phyloP scores from a whole-genome alignment of 2,329 filamentous ascomycete genomes.

The Kalmusia sp. region DNA sequence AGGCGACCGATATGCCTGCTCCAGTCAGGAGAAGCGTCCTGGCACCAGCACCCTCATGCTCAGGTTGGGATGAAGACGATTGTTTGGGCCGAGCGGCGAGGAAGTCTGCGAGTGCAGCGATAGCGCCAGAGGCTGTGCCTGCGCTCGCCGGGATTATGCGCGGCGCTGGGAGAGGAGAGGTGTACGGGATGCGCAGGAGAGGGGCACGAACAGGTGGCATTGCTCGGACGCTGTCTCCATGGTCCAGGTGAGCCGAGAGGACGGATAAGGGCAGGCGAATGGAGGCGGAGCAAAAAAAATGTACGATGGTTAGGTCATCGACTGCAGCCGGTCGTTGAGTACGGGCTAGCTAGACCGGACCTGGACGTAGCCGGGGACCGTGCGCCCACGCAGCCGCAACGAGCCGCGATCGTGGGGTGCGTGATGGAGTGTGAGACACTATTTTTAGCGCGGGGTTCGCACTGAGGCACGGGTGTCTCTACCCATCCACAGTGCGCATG shows the following conservation, averaged over 20 bases:
- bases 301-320: conserved; percentile 4
- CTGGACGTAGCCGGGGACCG: background rate
- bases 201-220: conserved; percentile 46
- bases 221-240: conserved; percentile 8
- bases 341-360: background rate
- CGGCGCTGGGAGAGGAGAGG: conserved; percentile 78
- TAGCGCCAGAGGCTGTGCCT: conserved; percentile 72
- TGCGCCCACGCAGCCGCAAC: background rate
- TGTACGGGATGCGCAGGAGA: conserved; percentile 90
- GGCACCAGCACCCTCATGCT: conserved; percentile 45
- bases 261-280: background rate
- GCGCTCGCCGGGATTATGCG: conserved; percentile 77
- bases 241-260: background rate
- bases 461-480: background rate
- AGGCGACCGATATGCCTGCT: conserved; percentile 91
- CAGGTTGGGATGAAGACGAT: conserved; percentile 20
- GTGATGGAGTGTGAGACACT: background rate
- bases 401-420: conserved; percentile 8
- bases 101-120: conserved; percentile 79
- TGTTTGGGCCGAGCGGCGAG: conserved; percentile 57
- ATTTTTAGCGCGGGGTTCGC: conserved; percentile 12
- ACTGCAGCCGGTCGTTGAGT: background rate
- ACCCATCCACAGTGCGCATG: background rate
- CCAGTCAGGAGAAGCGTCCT: conserved; percentile 75
- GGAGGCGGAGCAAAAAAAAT: background rate